These are phyloP conservation scores for Cymbopogon citratus DNA, from an alignment of 176 grass and related monocot species.

Conservation along the genomic window DNA sequence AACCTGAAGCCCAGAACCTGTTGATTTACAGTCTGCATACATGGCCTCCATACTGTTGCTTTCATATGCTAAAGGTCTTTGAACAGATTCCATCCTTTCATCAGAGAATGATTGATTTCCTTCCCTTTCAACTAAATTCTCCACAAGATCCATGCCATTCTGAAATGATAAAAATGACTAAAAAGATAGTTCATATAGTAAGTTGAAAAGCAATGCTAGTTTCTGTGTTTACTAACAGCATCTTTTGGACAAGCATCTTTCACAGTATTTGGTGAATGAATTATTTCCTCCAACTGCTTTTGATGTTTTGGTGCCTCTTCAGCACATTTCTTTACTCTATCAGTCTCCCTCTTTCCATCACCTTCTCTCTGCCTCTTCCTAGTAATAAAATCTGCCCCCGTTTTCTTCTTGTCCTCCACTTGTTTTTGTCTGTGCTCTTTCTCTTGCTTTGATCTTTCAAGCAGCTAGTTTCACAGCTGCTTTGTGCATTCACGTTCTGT, in stretches of 20 bases:
- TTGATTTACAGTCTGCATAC: neutral
- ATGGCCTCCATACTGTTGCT: neutral
- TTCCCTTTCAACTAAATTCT: conserved; percentile 20
- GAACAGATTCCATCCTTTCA: conserved; percentile 3
- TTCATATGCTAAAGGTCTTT: no score
- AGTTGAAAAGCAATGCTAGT: neutral
- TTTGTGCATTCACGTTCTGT: conserved; percentile 50
- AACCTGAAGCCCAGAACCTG: conserved; percentile 10
- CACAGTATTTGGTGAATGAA: conserved; percentile 3
- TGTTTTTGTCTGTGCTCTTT: conserved; percentile 51
- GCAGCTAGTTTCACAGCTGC: conserved; percentile 46
- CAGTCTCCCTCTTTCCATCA: conserved; percentile 9
- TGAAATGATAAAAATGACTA: conserved; percentile 7
- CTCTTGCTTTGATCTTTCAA: conserved; percentile 46
- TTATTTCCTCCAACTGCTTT: conserved; percentile 35
- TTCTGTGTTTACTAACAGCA: conserved; percentile 42
- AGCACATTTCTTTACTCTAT: neutral
- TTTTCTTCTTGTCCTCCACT: conserved; percentile 43
- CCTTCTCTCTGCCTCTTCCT: conserved; percentile 76
- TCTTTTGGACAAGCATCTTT: conserved; percentile 17
- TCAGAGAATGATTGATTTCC: conserved; percentile 8
- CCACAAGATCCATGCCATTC: conserved; percentile 11
- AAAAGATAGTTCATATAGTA: conserved; percentile 1
- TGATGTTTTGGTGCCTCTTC: conserved; percentile 34
- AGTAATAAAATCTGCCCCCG: conserved; percentile 33